phyloP scores from a whole-genome alignment of 2,329 filamentous ascomycete genomes.

The Pseudogymnoascus sp. region DNA sequence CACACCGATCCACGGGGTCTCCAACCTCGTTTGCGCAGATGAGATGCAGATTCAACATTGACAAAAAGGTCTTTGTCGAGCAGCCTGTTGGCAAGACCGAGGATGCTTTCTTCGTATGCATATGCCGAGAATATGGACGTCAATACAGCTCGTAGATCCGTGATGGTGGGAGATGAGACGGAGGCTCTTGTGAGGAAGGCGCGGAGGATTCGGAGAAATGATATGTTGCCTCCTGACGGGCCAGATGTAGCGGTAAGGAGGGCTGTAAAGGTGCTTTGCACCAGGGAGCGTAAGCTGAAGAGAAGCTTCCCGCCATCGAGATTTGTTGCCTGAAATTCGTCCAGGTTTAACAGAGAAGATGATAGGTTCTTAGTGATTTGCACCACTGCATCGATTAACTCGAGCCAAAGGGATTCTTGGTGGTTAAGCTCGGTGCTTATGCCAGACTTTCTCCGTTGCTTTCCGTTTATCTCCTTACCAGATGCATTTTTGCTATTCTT shows the following conservation, averaged over 20 bases:
- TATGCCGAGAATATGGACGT: slow-evolving; percentile 91
- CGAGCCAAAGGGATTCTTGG: slow-evolving; percentile 53
- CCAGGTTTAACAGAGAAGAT: slow-evolving; percentile 40
- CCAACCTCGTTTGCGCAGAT: slow-evolving; percentile 79
- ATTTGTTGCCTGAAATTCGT: slow-evolving; percentile 19
- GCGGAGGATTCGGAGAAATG: slow-evolving; percentile 81
- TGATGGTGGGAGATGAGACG: slow-evolving; percentile 72
- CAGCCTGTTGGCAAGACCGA: slow-evolving; percentile 76
- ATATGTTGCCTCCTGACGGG: slow-evolving; percentile 46
- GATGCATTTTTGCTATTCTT: slow-evolving; percentile 60
- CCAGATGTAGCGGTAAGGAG: slow-evolving; percentile 68
- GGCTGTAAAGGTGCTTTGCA: slow-evolving; percentile 86
- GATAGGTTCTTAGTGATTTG: slow-evolving; percentile 58
- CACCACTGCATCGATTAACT: slow-evolving; percentile 52
- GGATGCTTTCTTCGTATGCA: slow-evolving; percentile 85
- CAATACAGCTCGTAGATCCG: slow-evolving; percentile 78
- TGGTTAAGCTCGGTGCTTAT: slow-evolving; percentile 39
- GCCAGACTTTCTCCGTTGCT: slow-evolving; percentile 36
- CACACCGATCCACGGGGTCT: slow-evolving; percentile 78
- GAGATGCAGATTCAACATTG: slow-evolving; percentile 66
- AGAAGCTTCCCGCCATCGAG: slow-evolving; percentile 56
- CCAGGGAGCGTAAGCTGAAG: slow-evolving; percentile 63
- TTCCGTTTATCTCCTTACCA: slow-evolving; percentile 18
- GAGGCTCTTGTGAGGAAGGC: slow-evolving; percentile 82
- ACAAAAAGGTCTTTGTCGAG: slow-evolving; percentile 84